phyloP scores from a whole-genome alignment of 1,284 basidiomycete species.

The Amylostereum areolatum region DNA sequence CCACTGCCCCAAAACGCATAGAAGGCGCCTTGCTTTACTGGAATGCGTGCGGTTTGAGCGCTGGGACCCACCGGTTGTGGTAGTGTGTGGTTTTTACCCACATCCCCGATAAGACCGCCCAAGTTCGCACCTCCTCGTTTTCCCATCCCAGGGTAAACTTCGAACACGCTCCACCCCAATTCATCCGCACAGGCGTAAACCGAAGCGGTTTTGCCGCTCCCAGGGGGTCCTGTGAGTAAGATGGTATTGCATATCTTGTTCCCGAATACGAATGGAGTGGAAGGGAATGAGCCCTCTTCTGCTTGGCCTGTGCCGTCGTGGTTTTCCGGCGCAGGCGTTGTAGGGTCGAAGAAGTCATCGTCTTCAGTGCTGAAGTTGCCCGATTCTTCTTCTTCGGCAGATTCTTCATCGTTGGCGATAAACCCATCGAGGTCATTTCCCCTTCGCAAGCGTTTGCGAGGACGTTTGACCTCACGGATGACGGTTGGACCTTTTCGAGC shows the following conservation, averaged over 20 bases:
- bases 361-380: not conserved
- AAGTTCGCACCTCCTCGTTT: conserved; percentile 79
- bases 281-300: conserved; percentile 5
- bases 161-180: conserved; percentile 94
- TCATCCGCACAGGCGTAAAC: conserved; percentile 92
- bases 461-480: conserved; percentile 15
- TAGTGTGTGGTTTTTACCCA: conserved; percentile 80
- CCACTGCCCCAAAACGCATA: too few species aligned
- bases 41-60: too few species aligned
- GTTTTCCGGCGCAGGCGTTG: not conserved
- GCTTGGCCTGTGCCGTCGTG: not conserved
- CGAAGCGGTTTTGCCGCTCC: conserved; percentile 88
- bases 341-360: conserved; percentile 1
- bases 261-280: conserved; percentile 25
- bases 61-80: conserved; percentile 12
- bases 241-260: conserved; percentile 76
- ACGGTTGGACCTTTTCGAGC: conserved; percentile 16
- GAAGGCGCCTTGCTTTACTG: too few species aligned
- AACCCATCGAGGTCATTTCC: conserved; percentile 19
- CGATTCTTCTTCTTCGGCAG: conserved; percentile 9
- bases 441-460: conserved; percentile 6
- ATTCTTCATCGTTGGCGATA: conserved; percentile 23
- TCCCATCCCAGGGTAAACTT: conserved; percentile 94
- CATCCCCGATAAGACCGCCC: conserved; percentile 82
- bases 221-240: conserved; percentile 77